Base-by-base conservation (phyloP, 305 asterid genomes). In the Vinca major region DNA sequence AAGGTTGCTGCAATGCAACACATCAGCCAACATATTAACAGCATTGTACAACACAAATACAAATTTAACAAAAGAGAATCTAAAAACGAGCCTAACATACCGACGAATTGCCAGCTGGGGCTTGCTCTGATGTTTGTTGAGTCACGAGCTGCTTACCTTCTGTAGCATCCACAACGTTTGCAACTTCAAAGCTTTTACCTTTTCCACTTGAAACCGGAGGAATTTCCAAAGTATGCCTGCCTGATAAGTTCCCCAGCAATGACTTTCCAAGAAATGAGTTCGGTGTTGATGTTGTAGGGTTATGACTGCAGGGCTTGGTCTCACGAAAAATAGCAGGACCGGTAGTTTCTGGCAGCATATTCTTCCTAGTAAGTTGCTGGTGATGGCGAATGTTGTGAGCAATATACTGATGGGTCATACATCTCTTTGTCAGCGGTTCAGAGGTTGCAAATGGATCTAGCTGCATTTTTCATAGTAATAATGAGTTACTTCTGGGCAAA, bases 381-480 rank as follows among this genome's bases (percentile, higher is more conserved):
- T 85, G 93, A 56, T 52, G 54, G 33, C 68, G 77, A 69, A 85
- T 87, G 78, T 73, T 83, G 51, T 65, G 66, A 55, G 93, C 87
- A 53, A 87, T 75, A 61, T 66, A 73, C 39, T 78, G 83, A 77
- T 87, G 93, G n/a, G 82, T 81, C 37, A 77, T 53, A 71, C 90
- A 78, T 83, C 81, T 87, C 82, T 67, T 85, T 53, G 75, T 71
- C 33, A 78, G 82, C 71, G 85, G 81, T 65, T 66, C 64, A 20
- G 85, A 79, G 65, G 74, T 69, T 65, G 73, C 68, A 71, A 81
- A 87, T 54, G 69, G 75, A 66, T 84, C 84, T 58, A 67, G 71
- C 92, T 86, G 85, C 81, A 75, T 52, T 63, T 71, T 26, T 8
- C 73, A 39, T 37, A 52, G 39, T 53, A 4, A 41, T 53, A 4